A percentile compares a stretch with the other conserved stretches of the same genome.
phyloP scores from a whole-genome alignment of 345 rosid genomes.

The Luvunga scandens region DNA sequence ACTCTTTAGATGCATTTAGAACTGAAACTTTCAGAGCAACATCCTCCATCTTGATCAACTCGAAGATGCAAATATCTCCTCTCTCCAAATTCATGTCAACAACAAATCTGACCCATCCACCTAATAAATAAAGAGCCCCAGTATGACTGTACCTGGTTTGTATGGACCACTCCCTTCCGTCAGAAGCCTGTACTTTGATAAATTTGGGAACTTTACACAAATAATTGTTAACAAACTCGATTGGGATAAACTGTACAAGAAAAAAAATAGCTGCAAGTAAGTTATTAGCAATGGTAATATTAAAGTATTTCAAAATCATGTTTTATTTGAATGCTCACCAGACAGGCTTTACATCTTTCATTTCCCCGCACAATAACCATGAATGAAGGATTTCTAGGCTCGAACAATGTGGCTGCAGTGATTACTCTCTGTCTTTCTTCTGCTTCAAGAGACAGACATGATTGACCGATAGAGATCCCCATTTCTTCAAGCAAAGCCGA shows the following conservation, averaged over 20 bases:
- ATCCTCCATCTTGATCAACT: neutral
- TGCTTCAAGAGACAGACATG: neutral
- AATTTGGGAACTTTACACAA: neutral
- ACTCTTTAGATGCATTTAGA: too few species aligned
- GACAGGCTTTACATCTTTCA: neutral
- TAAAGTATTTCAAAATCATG: too few species aligned
- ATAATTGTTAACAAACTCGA: slow-evolving; percentile 16
- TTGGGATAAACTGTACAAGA: slow-evolving; percentile 22
- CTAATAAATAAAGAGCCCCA: neutral
- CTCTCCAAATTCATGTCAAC: neutral
- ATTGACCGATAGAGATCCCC: slow-evolving; percentile 12
- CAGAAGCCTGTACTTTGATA: slow-evolving; percentile 24
- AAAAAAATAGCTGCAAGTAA: neutral
- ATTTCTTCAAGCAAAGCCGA: neutral
- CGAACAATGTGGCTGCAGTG: slow-evolving; percentile 27
- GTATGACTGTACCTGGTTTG: neutral
- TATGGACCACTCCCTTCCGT: slow-evolving; percentile 23
- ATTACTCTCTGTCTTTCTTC: slow-evolving; percentile 33
- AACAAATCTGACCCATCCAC: neutral
- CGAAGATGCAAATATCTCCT: neutral
- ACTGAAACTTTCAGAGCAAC: neutral
- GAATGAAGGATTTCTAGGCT: slow-evolving; percentile 41
- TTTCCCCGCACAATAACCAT: slow-evolving; percentile 21
- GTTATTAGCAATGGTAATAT: neutral
- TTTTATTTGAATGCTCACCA: neutral